Evolutionary conservation across 768 basidiomycete species (phyloP).

Genomic region (Hysterangium stoloniferum): DNA sequence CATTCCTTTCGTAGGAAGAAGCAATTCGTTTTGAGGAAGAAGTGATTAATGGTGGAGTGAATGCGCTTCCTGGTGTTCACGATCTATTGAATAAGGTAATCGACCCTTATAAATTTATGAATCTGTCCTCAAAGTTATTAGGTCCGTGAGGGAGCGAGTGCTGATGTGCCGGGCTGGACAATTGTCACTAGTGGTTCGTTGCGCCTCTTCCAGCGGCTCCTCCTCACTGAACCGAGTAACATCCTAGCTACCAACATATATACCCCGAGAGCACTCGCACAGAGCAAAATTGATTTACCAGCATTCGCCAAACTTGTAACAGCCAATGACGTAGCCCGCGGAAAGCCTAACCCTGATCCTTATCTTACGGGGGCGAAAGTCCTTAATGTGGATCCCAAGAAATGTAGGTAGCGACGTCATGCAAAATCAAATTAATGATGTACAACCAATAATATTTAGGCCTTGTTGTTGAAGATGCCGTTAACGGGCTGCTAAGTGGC

Average conservation of each 20-base stretch:
- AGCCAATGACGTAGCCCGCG: conserved; percentile 62
- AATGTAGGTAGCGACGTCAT: conserved; percentile 49
- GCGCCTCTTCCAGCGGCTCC: too few relatives aligned
- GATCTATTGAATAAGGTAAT: conserved; percentile 49
- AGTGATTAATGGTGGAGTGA: conserved; percentile 57
- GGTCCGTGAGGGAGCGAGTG: conserved; percentile 8
- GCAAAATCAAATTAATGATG: too few relatives aligned
- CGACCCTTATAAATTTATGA: too few relatives aligned
- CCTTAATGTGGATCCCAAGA: conserved; percentile 46
- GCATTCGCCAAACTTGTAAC: conserved; percentile 53
- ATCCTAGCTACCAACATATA: conserved; percentile 75
- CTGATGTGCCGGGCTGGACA: conserved; percentile 61
- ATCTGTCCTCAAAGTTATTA: not conserved
- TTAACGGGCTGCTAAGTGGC: conserved; percentile 71
- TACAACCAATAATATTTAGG: too few relatives aligned
- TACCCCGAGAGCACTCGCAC: conserved; percentile 56
- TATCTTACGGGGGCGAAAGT: conserved; percentile 70
- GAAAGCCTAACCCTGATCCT: conserved; percentile 87
- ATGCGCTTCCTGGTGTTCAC: conserved; percentile 59
- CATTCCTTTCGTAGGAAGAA: conserved; percentile 39
- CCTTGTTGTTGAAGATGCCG: conserved; percentile 86
- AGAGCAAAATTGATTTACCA: conserved; percentile 54
- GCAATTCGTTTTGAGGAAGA: conserved; percentile 71
- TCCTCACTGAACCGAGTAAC: too few relatives aligned
- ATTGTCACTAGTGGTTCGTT: conserved; percentile 73